A percentile compares a stretch with the other conserved stretches of the same genome.
Evolutionary conservation across 495 filamentous ascomycete species (phyloP).

Genomic region (Thozetella sp.): DNA sequence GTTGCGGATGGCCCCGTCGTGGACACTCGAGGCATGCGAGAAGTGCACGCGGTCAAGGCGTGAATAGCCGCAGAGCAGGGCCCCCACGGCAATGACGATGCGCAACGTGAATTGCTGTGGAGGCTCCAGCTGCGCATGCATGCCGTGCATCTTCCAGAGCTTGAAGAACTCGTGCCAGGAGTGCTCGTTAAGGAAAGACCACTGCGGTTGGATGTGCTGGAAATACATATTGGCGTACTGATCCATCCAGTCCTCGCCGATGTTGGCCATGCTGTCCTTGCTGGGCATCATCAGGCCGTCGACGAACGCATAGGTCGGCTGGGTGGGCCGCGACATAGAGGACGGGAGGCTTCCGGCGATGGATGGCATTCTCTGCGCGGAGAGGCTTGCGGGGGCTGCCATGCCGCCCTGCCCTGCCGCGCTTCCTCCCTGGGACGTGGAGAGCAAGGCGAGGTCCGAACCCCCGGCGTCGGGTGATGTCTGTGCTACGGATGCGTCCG

Average conservation of each 20-base stretch:
- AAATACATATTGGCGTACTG: conserved; percentile 3
- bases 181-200: background rate
- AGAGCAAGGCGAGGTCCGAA: background rate
- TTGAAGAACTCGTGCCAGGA: background rate
- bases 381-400: background rate
- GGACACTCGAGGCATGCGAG: background rate
- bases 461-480: background rate
- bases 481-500: background rate
- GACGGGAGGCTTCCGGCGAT: background rate
- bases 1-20: background rate
- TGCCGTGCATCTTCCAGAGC: background rate
- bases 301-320: background rate
- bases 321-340: background rate
- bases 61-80: background rate
- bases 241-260: background rate
- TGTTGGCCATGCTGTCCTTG: background rate
- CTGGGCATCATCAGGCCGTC: conserved; percentile 1
- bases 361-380: background rate
- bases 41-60: background rate
- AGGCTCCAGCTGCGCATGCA: background rate
- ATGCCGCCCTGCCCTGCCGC: background rate
- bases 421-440: background rate
- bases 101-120: background rate
- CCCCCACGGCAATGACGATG: background rate
- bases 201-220: conserved; percentile 2